Evolutionary conservation across 495 filamentous ascomycete genomes (phyloP), one percentile per base, ranked within the genome.

Genomic region (Niebla homalea): DNA sequence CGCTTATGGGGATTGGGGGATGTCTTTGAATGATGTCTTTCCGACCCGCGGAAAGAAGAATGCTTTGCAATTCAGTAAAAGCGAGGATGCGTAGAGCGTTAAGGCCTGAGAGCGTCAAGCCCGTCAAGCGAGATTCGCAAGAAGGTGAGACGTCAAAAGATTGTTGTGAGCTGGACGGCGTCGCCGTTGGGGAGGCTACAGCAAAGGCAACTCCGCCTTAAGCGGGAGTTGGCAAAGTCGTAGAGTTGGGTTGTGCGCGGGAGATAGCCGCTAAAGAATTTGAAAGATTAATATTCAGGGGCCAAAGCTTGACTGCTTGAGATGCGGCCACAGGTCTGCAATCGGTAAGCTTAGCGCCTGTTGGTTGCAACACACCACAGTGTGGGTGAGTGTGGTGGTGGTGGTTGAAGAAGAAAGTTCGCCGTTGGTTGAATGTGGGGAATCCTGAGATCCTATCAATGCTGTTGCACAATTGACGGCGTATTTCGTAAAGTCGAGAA

Each of bases 31-130:
- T 4, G 1, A 4, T 49, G 19, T 45, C 26, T 43, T 23, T 49
- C 54, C 54, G 54, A 48, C 54, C 54, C 36, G 54, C 54, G 54
- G 54, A 45, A 45, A 48, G 22, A 39, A 11, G 46, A 16, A 26
- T 18, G 26, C 16, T 36, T 48, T 48, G 20, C 44, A 10, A 19
- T 21, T 23, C 16, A 36, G n/a, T 23, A 49, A 14, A 35, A 53
- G 10, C 29, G 39, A 20, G 42, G 48, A 51, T 45, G 46, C 54
- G 50, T 57, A 45, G 43, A 35, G 32, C 45, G 45, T n/a, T 29
- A 36, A 26, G 20, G 25, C 18, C 46, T 46, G 39, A 43, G 35
- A 52, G 54, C 50, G 44, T 52, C 46, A 32, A 56, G 50, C 54
- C 46, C 49, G 38, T 42, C 14, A 46, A 51, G 50, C 45, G 54